These are phyloP conservation scores for Candida lessepsii DNA, from an alignment of 805 yeast species.

Conservation along the genomic window DNA sequence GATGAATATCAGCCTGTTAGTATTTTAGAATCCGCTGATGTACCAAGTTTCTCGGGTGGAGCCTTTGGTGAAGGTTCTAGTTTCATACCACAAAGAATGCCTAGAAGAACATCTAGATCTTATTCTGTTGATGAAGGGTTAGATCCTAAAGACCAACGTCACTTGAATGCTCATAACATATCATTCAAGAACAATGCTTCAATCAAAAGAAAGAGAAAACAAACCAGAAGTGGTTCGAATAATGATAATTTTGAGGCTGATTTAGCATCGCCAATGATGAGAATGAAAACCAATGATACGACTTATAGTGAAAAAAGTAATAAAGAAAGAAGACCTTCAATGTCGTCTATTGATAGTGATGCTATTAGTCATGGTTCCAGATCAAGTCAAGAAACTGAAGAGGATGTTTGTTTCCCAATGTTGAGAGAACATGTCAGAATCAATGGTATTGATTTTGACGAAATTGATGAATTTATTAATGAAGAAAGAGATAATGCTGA, in stretches of 20 bases:
- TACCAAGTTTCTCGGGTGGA: slow-evolving; percentile 1
- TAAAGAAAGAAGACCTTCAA: slow-evolving; percentile 30
- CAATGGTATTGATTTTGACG: slow-evolving; percentile 88
- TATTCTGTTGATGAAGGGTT: slow-evolving; percentile 15
- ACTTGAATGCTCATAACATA: slow-evolving; percentile 8
- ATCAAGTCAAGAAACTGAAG: slow-evolving; percentile 88
- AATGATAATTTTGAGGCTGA: slow-evolving; percentile 25
- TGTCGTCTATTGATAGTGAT: slow-evolving; percentile 55
- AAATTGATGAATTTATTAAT: slow-evolving; percentile 75
- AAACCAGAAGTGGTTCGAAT: slow-evolving; percentile 12
- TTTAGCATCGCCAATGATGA: slow-evolving; percentile 28
- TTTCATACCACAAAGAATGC: slow-evolving; percentile 7
- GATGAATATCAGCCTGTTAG: slow-evolving; percentile 9
- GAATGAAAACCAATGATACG: slow-evolving; percentile 25
- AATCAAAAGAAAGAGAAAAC: slow-evolving; percentile 12
- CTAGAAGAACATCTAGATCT: slow-evolving; percentile 12
- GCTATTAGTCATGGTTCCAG: slow-evolving; percentile 71
- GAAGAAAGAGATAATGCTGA: slow-evolving; percentile 53
- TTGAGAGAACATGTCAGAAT: slow-evolving; percentile 55
- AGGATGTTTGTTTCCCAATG: slow-evolving; percentile 97
- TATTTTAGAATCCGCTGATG: slow-evolving; percentile 8
- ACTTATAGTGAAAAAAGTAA: slow-evolving; percentile 17
- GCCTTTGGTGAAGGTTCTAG: slow-evolving; percentile 4
- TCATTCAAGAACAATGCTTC: slow-evolving; percentile 8
- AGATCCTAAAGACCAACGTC: slow-evolving; percentile 18